Evolutionary conservation across 179 eudicot genomes (phyloP).

Genomic region (Beta macrorhiza): DNA sequence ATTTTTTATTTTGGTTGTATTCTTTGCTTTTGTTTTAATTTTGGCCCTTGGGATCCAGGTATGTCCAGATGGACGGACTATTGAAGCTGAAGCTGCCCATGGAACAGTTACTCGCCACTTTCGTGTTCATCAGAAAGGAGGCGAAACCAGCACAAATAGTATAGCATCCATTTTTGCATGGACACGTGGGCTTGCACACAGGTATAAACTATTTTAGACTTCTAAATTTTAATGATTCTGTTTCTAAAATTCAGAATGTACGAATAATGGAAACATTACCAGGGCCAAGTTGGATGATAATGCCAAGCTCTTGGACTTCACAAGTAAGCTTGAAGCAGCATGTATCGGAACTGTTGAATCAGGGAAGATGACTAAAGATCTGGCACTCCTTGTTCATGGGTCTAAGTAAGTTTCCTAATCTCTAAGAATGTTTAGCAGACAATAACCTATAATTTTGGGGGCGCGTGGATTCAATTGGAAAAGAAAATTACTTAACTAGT

Average conservation of each 20-base stretch:
- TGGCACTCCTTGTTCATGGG: slow-evolving; percentile 76
- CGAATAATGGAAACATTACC: not conserved
- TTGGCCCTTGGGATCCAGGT: slow-evolving; percentile 44
- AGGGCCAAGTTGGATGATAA: slow-evolving; percentile 73
- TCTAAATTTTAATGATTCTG: not conserved
- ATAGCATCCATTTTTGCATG: slow-evolving; percentile 89
- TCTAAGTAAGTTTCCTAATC: slow-evolving; percentile 44
- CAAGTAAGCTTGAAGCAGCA: slow-evolving; percentile 78
- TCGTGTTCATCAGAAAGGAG: slow-evolving; percentile 94
- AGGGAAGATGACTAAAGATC: slow-evolving; percentile 95
- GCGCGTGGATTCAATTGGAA: too few relatives aligned
- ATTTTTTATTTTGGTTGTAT: not conserved
- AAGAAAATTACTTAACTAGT: not conserved
- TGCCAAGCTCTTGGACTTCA: slow-evolving; percentile 58
- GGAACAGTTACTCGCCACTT: slow-evolving; percentile 94
- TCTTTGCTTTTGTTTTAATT: not conserved
- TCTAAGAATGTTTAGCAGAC: not conserved
- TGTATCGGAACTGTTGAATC: slow-evolving; percentile 80
- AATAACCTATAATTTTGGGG: not conserved
- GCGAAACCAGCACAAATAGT: slow-evolving; percentile 93
- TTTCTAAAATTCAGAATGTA: not conserved
- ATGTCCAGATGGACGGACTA: slow-evolving; percentile 96
- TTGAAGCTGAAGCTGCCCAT: slow-evolving; percentile 99
- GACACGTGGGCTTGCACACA: slow-evolving; percentile 85
- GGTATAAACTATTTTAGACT: slow-evolving; percentile 30